Base-by-base conservation (phyloP, 441 rosid genomes). In the Aquilaria agallochum region DNA sequence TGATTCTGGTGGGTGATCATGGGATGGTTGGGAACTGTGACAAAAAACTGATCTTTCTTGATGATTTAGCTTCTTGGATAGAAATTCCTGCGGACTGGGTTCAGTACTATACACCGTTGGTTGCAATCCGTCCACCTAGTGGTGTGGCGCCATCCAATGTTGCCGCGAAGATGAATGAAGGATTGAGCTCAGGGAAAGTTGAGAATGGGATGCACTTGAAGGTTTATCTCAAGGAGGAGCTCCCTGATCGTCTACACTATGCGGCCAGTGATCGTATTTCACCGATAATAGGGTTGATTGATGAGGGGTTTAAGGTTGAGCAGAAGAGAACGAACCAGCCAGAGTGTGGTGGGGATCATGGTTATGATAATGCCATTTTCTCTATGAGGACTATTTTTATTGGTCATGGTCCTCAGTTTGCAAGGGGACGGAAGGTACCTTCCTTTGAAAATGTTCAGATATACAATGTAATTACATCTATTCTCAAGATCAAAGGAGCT, bases 11-110 rank as follows among this genome's bases (percentile, higher is more conserved):
- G 20, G 97, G 99, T 64, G 99, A 91, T 73, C 99, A 94, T 77
- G 99, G 99, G 30, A 94, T 94, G 97, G 99, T 94, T 51, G 97
- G 99, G 33, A 94, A 94, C 9, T 94, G 99, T 58, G 96, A 89
- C 67, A 77, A 82, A 50, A 91, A 94, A 70, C 31, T 89, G 53
- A 73, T 94, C 32, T 68, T 83, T 44, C 66, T 94, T 2, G 92
- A 91, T 58, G 95, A 91, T 80, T 79, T 94, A 65, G 79, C 83
- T 27, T 69, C 89, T 50, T 90, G 93, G 92, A 75, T 90, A 53
- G 59, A 78, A 33, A 79, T 91, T 57, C 90, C 95, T 0, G 60
- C 69, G 0, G 76, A 68, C 11, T 91, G 99, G 96, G 87, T 94
- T 64, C 94, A 80, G 40, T 72, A 78, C 4, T 83, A 87, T 56